Percentiles rank a stretch among this genome's conserved stretches.
Evolutionary conservation across 495 filamentous ascomycete genomes (phyloP).

Genomic region (Penicillium ucsense): DNA sequence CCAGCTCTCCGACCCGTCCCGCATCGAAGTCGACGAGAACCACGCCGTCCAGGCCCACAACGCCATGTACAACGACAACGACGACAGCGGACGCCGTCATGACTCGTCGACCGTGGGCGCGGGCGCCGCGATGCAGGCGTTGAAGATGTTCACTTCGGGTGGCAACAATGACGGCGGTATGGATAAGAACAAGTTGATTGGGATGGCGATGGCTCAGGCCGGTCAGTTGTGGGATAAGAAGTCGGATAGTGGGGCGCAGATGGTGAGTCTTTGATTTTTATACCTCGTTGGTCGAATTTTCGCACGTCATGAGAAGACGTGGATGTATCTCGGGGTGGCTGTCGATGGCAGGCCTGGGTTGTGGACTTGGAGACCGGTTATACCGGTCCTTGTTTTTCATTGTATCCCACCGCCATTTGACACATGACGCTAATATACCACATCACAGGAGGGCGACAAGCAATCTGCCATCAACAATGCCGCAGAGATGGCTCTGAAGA

Average conservation of each 20-base stretch:
- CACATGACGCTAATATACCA: slow-evolving; percentile 5
- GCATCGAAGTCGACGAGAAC: slow-evolving; percentile 46
- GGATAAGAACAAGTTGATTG: slow-evolving; percentile 53
- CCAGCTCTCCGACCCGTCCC: slow-evolving; percentile 10
- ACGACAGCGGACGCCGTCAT: slow-evolving; percentile 21
- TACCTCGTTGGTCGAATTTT: not conserved
- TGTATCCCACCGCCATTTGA: too few relatives aligned
- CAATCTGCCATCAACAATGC: slow-evolving; percentile 51
- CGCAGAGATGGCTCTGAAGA: slow-evolving; percentile 58
- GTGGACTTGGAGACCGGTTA: not conserved
- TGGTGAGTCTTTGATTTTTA: slow-evolving; percentile 29
- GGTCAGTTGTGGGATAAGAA: slow-evolving; percentile 56
- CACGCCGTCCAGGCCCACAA: slow-evolving; percentile 47
- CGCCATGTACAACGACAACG: slow-evolving; percentile 38
- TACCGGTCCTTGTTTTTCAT: too few relatives aligned
- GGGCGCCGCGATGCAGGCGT: slow-evolving; percentile 57
- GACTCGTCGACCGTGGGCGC: slow-evolving; percentile 40
- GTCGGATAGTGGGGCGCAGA: slow-evolving; percentile 30
- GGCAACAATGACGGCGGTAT: slow-evolving; percentile 20
- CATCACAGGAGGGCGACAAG: slow-evolving; percentile 40
- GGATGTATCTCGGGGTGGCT: not conserved
- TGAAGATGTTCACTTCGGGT: slow-evolving; percentile 53
- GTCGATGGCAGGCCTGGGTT: not conserved
- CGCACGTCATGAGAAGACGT: not conserved
- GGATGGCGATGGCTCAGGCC: slow-evolving; percentile 60